Evolutionary conservation across 1,284 basidiomycete species (phyloP), one percentile per base, ranked within the genome.

Genomic region (Cryptococcus sp.): DNA sequence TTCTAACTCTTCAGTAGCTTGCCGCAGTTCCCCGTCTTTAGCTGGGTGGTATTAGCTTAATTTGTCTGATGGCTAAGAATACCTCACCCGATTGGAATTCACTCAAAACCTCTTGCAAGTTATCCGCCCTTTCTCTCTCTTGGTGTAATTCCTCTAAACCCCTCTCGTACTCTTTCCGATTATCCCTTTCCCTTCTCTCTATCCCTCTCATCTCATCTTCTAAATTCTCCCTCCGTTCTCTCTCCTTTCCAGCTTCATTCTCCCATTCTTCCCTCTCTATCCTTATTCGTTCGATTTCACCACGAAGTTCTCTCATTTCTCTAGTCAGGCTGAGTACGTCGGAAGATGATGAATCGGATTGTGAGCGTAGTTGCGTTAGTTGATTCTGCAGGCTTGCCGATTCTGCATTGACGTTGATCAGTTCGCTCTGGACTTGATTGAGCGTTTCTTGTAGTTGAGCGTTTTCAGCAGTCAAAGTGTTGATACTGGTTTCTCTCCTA

Each of bases 181-280:
- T 85, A 6, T 86, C 76, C 57, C 87, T 85, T 48, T 89, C 64
- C 52, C 89, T 86, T 52, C 86, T 76, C 70, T 86, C 82, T 15
- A 87, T 72, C 34, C 78, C 78, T 41, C 86, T 84, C 32, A 83
- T 69, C 6, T 82, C 77, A 5, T 80, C 70, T 79, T 84, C 55
- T 79, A 74, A 79, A 61, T 87, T 86, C 62, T 96, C 93, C 30
- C 83, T 80, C 46, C 83, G 71, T 4, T 87, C 82, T 57, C 86
- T 82, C 70, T 91, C 91, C 62, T 87, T 83, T 73, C 87, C 79
- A 7, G 88, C 84, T 58, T 83, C 83, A 45, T 83, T 79, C 73
- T 95, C 90, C 87, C 89, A 92, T 68, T 94, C 90, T 57, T 95
- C 91, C 46, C 88, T 79, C 73, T 93, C 90, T 68, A 89, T 82